Conservation (phyloP, 1,284 basidiomycete species). For the Cryptococcus sp. region DNA sequence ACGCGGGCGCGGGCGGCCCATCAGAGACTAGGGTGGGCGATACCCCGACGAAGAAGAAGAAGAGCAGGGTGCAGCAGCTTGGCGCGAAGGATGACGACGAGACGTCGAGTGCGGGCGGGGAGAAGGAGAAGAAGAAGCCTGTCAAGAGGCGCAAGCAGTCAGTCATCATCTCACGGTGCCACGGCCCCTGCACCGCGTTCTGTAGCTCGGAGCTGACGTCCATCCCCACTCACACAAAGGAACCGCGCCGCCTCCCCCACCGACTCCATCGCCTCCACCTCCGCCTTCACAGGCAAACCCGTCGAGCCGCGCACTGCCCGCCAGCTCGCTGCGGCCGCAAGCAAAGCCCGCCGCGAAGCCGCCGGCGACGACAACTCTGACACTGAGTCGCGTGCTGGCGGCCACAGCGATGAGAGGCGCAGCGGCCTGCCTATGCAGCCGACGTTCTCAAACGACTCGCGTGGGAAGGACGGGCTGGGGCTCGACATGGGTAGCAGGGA, state of each 20-base stretch:
- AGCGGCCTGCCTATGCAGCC: conserved; percentile 25
- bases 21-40: conserved; percentile 23
- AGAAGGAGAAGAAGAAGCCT: conserved; percentile 36
- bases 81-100: conserved; percentile 44
- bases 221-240: conserved; percentile 11
- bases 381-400: conserved; percentile 31
- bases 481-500: conserved; percentile 23
- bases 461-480: conserved; percentile 18
- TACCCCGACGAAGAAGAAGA: conserved; percentile 46
- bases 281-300: conserved; percentile 33
- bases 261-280: conserved; percentile 43
- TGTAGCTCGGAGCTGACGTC: too few species aligned
- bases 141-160: conserved; percentile 43
- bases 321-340: conserved; percentile 45
- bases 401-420: conserved; percentile 8
- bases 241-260: conserved; percentile 42
- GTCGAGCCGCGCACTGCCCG: conserved; percentile 42
- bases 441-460: conserved; percentile 27
- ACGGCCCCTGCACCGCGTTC: not conserved
- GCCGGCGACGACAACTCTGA: conserved; percentile 36
- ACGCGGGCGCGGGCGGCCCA: conserved; percentile 11
- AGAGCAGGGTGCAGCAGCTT: conserved; percentile 35
- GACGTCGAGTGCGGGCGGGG: conserved; percentile 31
- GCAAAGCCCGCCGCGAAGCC: conserved; percentile 30
- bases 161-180: conserved; percentile 14